Conservation (phyloP, 495 filamentous ascomycete species). For the Aspergillus baeticus region DNA sequence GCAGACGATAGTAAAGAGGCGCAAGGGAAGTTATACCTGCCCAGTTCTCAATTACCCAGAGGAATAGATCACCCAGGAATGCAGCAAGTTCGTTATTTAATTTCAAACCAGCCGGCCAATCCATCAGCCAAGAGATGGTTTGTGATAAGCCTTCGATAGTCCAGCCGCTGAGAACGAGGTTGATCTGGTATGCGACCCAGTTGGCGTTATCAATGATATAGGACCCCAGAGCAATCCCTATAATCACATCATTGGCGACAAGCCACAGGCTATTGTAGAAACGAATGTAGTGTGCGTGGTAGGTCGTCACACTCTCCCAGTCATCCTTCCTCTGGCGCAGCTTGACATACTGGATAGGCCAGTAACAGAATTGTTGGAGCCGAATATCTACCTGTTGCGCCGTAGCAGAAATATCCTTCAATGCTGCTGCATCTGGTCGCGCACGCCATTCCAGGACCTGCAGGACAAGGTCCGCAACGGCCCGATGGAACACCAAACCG, state of each 20-base stretch:
- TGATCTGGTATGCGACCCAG: slow-evolving; percentile 81
- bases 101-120: slow-evolving; percentile 96
- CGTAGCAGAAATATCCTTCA: slow-evolving; percentile 95
- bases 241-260: slow-evolving; percentile 97
- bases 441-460: slow-evolving; percentile 84
- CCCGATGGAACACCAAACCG: slow-evolving; percentile 75
- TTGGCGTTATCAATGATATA: slow-evolving; percentile 95
- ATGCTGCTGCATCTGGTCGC: slow-evolving; percentile 72
- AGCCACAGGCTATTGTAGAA: slow-evolving; percentile 99
- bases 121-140: slow-evolving; percentile 95
- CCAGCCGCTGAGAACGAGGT: slow-evolving; percentile 72
- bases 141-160: slow-evolving; percentile 85
- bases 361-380: slow-evolving; percentile 97
- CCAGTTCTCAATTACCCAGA: slow-evolving; percentile 99
- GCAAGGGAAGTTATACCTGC: slow-evolving; percentile 52
- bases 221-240: slow-evolving; percentile 91
- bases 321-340: slow-evolving; percentile 83
- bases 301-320: slow-evolving; percentile 94
- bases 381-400: slow-evolving; percentile 99
- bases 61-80: slow-evolving; percentile 90
- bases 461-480: slow-evolving; percentile 77
- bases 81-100: slow-evolving; percentile 91
- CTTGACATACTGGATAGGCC: slow-evolving; percentile 95
- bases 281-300: slow-evolving; percentile 96
- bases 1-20: background rate